phyloP scores from a whole-genome alignment of 176 grass and related monocot species.

The Oryza glumipatula region DNA sequence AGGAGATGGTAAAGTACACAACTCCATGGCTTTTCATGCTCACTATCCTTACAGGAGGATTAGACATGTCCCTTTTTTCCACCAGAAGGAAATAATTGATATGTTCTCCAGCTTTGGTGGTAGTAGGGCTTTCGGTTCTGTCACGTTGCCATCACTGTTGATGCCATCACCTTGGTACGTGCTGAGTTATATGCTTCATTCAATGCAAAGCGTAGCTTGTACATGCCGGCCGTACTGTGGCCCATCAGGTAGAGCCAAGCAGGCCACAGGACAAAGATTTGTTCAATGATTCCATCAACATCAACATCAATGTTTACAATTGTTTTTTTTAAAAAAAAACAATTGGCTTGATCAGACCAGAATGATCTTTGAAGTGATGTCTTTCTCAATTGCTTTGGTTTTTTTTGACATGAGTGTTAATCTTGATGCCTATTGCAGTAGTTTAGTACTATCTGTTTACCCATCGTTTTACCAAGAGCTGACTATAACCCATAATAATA shows the following conservation, averaged over 20 bases:
- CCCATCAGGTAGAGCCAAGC: neutral
- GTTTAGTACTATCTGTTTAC: neutral
- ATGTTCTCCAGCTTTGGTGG: neutral
- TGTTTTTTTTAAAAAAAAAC: too few species aligned
- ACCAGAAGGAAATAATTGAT: conserved; percentile 18
- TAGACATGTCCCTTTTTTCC: neutral
- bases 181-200: conserved; percentile 27
- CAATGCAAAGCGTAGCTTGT: conserved; percentile 24
- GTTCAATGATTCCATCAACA: neutral
- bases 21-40: conserved; percentile 4
- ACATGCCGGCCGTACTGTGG: conserved; percentile 21
- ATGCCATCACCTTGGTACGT: conserved; percentile 2
- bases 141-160: conserved; percentile 45
- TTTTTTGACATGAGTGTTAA: neutral
- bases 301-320: neutral
- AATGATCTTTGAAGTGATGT: neutral
- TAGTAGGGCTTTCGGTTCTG: conserved; percentile 1
- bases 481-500: too few species aligned
- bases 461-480: too few species aligned
- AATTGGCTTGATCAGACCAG: neutral
- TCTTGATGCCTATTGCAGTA: neutral
- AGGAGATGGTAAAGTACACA: neutral
- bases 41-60: conserved; percentile 12
- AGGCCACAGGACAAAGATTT: conserved; percentile 28
- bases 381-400: neutral